Conservation (phyloP, 164 flowering plant species). For the Vitis rotundifolia region DNA sequence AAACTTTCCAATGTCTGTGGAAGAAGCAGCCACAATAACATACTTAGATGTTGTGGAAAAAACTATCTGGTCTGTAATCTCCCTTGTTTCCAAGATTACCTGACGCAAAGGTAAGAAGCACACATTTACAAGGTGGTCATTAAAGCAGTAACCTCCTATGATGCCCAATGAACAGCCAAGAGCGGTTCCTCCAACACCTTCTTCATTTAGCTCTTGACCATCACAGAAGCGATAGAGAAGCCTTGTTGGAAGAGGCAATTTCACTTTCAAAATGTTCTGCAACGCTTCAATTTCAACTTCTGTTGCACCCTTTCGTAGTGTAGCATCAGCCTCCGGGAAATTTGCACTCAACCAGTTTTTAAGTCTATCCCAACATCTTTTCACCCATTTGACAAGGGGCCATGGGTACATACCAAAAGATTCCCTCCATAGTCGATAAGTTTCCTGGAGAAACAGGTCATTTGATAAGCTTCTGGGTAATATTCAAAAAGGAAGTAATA, state of each 20-base stretch:
- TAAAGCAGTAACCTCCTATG: conserved; percentile 84
- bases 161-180: conserved; percentile 47
- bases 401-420: conserved; percentile 71
- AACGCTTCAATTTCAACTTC: conserved; percentile 62
- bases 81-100: conserved; percentile 46
- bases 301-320: conserved; percentile 69
- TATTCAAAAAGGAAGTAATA: neutral
- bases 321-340: conserved; percentile 52
- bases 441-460: conserved; percentile 31
- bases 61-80: conserved; percentile 29
- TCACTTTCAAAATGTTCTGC: conserved; percentile 60
- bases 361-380: conserved; percentile 56
- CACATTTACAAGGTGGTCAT: conserved; percentile 68
- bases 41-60: conserved; percentile 39
- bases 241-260: conserved; percentile 78
- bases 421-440: conserved; percentile 74
- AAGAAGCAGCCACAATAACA: conserved; percentile 70
- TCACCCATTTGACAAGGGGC: conserved; percentile 60
- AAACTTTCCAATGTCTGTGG: conserved; percentile 44
- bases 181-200: conserved; percentile 2
- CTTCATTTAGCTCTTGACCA: conserved; percentile 56
- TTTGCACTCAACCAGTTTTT: conserved; percentile 48
- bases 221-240: conserved; percentile 79
- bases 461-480: neutral
- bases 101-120: conserved; percentile 55